These are phyloP conservation scores for Fusarium hainanense DNA, from an alignment of 2,329 filamentous ascomycete species.

Conservation along the genomic window DNA sequence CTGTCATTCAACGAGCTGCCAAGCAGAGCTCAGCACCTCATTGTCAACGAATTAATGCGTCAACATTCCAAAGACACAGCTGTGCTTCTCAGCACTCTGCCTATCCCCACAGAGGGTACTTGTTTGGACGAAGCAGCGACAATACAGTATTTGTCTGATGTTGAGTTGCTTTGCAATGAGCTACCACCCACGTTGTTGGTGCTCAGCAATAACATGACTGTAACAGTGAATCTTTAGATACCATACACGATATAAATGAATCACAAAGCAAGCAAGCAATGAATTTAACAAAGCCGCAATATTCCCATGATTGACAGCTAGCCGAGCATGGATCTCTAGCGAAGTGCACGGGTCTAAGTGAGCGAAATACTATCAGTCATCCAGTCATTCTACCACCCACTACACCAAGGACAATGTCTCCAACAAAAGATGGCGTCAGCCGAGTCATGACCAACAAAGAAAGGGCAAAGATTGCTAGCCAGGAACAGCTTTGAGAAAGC, in stretches of 20 bases:
- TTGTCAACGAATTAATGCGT: slow-evolving; percentile 85
- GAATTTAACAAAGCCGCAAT: slow-evolving; percentile 26
- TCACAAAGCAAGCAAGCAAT: slow-evolving; percentile 6
- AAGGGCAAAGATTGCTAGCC: slow-evolving; percentile 32
- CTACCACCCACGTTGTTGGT: slow-evolving; percentile 82
- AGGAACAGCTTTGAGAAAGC: slow-evolving; percentile 29
- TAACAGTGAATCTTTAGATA: slow-evolving; percentile 76
- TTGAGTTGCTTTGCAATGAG: slow-evolving; percentile 81
- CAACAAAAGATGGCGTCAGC: slow-evolving; percentile 17
- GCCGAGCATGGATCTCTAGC: slow-evolving; percentile 13
- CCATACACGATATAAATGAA: slow-evolving; percentile 1
- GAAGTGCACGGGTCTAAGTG: slow-evolving; percentile 4
- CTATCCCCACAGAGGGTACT: slow-evolving; percentile 82
- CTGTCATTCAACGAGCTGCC: slow-evolving; percentile 89
- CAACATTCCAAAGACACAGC: slow-evolving; percentile 76
- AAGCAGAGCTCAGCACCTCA: slow-evolving; percentile 84
- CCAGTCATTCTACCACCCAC: background rate
- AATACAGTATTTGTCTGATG: slow-evolving; percentile 78
- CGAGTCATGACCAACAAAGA: slow-evolving; percentile 37
- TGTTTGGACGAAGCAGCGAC: slow-evolving; percentile 76
- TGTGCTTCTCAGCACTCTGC: slow-evolving; percentile 84
- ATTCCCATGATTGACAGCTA: slow-evolving; percentile 36
- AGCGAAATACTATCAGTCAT: background rate
- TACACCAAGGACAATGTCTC: slow-evolving; percentile 14
- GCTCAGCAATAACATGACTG: slow-evolving; percentile 90